A percentile compares a stretch with the other conserved stretches of the same genome.
Evolutionary conservation across 2,329 filamentous ascomycete genomes (phyloP).

Genomic region (Ceratocystis huliohia): DNA sequence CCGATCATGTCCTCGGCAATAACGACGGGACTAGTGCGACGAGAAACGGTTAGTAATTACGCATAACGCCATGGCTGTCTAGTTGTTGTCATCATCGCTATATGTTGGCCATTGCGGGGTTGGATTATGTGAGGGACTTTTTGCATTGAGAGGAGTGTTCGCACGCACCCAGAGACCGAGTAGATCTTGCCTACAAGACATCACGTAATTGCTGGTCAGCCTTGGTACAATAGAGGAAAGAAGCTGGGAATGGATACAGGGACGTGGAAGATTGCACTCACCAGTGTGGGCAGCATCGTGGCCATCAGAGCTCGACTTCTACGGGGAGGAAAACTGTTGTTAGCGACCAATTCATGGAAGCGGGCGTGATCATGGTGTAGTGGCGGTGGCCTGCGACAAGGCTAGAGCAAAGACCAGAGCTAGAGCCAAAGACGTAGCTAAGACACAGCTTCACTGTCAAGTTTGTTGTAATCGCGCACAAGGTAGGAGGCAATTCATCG

Average conservation of each 20-base stretch:
- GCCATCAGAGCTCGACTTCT: conserved; percentile 19
- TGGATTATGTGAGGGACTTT: conserved; percentile 14
- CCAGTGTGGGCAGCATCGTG: conserved; percentile 18
- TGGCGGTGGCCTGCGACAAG: conserved; percentile 1
- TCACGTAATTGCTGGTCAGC: neutral
- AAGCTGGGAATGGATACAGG: neutral
- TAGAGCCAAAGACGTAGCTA: neutral
- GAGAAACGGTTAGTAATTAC: conserved; percentile 26
- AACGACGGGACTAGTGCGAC: conserved; percentile 60
- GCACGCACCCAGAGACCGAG: conserved; percentile 48
- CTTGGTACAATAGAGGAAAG: neutral
- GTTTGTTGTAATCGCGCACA: conserved; percentile 1
- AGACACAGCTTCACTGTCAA: conserved; percentile 1
- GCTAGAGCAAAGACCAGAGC: neutral
- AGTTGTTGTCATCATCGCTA: conserved; percentile 9
- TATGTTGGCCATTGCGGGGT: conserved; percentile 14
- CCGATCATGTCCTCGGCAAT: conserved; percentile 97
- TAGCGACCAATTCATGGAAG: neutral
- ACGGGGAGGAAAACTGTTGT: neutral
- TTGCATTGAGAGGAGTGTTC: conserved; percentile 22
- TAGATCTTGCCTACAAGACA: conserved; percentile 43
- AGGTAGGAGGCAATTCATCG: conserved; percentile 7
- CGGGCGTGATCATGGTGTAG: neutral
- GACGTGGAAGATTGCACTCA: conserved; percentile 6
- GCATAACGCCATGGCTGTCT: neutral